phyloP scores from a whole-genome alignment of 345 rosid species.

The Rubroshorea leprosula region DNA sequence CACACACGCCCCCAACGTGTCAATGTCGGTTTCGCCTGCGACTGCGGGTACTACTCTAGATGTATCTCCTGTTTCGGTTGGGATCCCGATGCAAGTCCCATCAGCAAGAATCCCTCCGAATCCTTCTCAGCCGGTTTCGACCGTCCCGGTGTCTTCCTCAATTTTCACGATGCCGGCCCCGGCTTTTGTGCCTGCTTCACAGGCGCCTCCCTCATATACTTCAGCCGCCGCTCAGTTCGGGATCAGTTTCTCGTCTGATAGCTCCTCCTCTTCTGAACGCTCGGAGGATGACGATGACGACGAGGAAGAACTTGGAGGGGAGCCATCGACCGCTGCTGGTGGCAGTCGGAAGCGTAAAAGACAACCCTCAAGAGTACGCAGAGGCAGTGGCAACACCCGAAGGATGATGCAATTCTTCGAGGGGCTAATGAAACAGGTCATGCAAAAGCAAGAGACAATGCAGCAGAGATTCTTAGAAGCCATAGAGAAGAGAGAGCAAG shows the following conservation, averaged over 20 bases:
- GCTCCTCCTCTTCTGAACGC: constrained; percentile 51
- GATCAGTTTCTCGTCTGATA: constrained; percentile 55
- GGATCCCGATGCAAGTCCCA: constrained; percentile 34
- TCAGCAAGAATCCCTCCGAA: constrained; percentile 26
- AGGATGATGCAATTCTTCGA: constrained; percentile 74
- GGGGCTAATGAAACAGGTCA: constrained; percentile 59
- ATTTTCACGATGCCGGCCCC: constrained; percentile 19
- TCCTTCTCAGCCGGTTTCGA: background rate
- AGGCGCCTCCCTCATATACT: background rate
- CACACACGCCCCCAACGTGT: background rate
- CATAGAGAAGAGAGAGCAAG: constrained; percentile 78
- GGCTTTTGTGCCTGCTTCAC: constrained; percentile 9
- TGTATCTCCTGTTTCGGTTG: constrained; percentile 57
- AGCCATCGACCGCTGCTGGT: constrained; percentile 33
- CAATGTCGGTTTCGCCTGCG: constrained; percentile 15
- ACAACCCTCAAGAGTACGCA: constrained; percentile 22
- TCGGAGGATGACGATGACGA: constrained; percentile 47
- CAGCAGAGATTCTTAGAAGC: constrained; percentile 69
- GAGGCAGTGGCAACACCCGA: constrained; percentile 15
- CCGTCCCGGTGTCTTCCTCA: constrained; percentile 16
- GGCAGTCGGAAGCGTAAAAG: constrained; percentile 68
- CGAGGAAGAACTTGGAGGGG: constrained; percentile 33
- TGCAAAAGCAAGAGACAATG: constrained; percentile 80
- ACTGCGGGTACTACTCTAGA: constrained; percentile 30
- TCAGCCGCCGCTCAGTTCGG: constrained; percentile 22